A percentile compares a stretch with the other conserved stretches of the same genome.
Evolutionary conservation across 306 rosid genomes (phyloP).

Genomic region (Sindora glabra): DNA sequence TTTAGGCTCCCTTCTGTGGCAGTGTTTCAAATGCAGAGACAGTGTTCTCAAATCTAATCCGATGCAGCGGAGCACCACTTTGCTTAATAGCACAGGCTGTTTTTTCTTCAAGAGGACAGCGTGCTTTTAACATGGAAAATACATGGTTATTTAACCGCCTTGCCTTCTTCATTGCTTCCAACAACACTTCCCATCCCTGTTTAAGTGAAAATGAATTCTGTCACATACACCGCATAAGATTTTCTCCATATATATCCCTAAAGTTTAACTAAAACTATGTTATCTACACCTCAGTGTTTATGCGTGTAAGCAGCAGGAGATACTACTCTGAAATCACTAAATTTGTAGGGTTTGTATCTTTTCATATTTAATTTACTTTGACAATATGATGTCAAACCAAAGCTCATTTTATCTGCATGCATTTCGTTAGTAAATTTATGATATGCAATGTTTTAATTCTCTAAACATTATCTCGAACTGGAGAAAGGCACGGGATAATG

Average conservation of each 20-base stretch:
- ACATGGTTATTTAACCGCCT: conserved; percentile 95
- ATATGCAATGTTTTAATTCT: neutral
- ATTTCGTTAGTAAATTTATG: neutral
- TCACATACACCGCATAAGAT: conserved; percentile 2
- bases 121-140: conserved; percentile 93
- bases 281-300: no score
- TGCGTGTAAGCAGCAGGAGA: no score
- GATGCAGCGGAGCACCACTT: conserved; percentile 94
- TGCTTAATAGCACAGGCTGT: conserved; percentile 97
- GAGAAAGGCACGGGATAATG: neutral
- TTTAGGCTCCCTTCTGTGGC: conserved; percentile 80
- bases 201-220: conserved; percentile 3
- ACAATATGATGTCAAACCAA: neutral
- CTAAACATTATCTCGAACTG: neutral
- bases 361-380: no score
- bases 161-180: conserved; percentile 95
- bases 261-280: no score
- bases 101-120: conserved; percentile 97
- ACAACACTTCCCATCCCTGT: conserved; percentile 81
- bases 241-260: no score
- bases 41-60: conserved; percentile 79
- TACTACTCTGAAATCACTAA: no score
- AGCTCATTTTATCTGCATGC: neutral
- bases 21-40: conserved; percentile 95
- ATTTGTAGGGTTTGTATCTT: no score